These are phyloP conservation scores for Clarireedia hainanense DNA, from an alignment of 2,329 filamentous ascomycete species.

Conservation along the genomic window DNA sequence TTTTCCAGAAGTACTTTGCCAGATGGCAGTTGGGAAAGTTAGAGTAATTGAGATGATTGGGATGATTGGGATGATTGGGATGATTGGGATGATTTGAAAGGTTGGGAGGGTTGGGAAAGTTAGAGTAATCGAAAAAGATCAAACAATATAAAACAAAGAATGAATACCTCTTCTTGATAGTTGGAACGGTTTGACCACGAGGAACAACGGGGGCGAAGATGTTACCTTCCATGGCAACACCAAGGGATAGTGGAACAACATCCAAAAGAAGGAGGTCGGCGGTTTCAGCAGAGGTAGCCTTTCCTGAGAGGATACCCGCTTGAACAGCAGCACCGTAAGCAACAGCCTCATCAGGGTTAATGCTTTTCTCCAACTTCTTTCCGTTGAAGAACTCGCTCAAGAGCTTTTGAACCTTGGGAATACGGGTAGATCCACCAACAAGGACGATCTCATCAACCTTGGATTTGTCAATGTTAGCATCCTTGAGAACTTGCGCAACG, in stretches of 20 bases:
- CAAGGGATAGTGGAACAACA: constrained; percentile 90
- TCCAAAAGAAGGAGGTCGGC: constrained; percentile 91
- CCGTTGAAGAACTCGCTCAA: constrained; percentile 98
- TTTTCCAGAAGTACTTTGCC: no score
- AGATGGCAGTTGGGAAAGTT: no score
- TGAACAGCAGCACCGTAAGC: constrained; percentile 98
- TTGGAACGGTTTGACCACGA: constrained; percentile 68
- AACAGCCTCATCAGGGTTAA: constrained; percentile 99
- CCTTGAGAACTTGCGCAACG: constrained; percentile 94
- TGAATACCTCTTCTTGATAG: constrained; percentile 58
- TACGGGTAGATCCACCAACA: constrained; percentile 98
- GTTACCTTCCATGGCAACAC: constrained; percentile 99
- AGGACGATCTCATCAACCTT: constrained; percentile 97
- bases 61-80: no score
- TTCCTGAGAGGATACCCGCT: constrained; percentile 96
- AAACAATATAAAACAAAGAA: neutral
- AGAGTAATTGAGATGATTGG: no score
- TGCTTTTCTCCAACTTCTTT: constrained; percentile 99
- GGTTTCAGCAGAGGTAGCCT: constrained; percentile 92
- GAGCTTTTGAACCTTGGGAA: constrained; percentile 97
- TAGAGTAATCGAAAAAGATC: neutral
- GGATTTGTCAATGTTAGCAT: constrained; percentile 78
- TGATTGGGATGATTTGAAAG: neutral
- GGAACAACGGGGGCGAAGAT: constrained; percentile 93
- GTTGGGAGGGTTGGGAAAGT: no score